A percentile compares a stretch with the other conserved stretches of the same genome.
Conservation (phyloP, 2,329 filamentous ascomycete genomes). For the Trichoderma polysporum region DNA sequence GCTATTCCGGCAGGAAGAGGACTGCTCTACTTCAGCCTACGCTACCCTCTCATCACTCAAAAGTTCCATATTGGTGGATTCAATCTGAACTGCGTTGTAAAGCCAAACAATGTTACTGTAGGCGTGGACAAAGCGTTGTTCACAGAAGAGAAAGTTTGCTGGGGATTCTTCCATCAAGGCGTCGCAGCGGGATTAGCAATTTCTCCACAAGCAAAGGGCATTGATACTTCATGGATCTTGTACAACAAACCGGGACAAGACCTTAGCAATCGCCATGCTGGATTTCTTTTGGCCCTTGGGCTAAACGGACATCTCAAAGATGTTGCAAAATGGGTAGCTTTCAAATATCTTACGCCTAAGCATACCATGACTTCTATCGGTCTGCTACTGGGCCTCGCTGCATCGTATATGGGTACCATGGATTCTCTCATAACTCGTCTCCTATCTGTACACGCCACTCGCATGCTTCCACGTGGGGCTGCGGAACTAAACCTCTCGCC, state of each 20-base stretch:
- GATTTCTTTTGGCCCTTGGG: slow-evolving; percentile 85
- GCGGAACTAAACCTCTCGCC: slow-evolving; percentile 93
- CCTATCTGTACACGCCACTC: slow-evolving; percentile 91
- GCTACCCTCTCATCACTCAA: slow-evolving; percentile 86
- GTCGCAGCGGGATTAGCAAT: slow-evolving; percentile 92
- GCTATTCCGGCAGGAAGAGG: slow-evolving; percentile 85
- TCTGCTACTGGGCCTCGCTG: slow-evolving; percentile 85
- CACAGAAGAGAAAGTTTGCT: slow-evolving; percentile 94
- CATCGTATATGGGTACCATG: slow-evolving; percentile 95
- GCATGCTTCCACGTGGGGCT: slow-evolving; percentile 88
- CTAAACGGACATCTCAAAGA: slow-evolving; percentile 93
- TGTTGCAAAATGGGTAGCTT: slow-evolving; percentile 96
- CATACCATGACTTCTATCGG: slow-evolving; percentile 99
- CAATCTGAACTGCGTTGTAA: slow-evolving; percentile 87
- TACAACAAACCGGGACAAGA: slow-evolving; percentile 91
- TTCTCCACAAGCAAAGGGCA: slow-evolving; percentile 83
- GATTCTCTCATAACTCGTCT: slow-evolving; percentile 91
- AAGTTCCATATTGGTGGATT: slow-evolving; percentile 89
- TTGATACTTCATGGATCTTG: slow-evolving; percentile 97
- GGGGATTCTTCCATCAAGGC: slow-evolving; percentile 97
- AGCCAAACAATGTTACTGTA: slow-evolving; percentile 86
- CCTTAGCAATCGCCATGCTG: slow-evolving; percentile 92
- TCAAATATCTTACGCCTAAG: slow-evolving; percentile 98
- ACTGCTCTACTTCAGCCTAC: slow-evolving; percentile 82
- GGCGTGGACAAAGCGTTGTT: slow-evolving; percentile 87